Evolutionary conservation across 805 yeast genomes (phyloP).

Genomic region (Hyphopichia homilentoma): DNA sequence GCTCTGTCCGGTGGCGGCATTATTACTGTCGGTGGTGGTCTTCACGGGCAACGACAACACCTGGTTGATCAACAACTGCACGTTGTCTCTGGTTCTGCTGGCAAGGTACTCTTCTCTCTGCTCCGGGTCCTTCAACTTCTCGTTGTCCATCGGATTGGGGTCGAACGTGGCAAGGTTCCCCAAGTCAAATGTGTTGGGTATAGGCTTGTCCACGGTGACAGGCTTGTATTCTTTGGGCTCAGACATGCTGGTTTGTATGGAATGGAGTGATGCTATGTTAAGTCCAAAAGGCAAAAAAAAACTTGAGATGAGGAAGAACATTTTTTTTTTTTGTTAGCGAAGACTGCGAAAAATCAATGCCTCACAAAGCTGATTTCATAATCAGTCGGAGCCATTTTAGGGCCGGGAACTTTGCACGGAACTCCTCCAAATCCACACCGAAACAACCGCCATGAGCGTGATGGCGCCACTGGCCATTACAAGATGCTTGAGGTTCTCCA

Average conservation of each 20-base stretch:
- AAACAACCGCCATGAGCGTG: slow-evolving; percentile 58
- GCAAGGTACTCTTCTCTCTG: slow-evolving; percentile 63
- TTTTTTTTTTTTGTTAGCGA: too few species aligned
- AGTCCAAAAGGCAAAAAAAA: too few species aligned
- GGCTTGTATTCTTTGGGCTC: slow-evolving; percentile 46
- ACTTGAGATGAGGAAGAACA: too few species aligned
- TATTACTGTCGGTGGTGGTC: slow-evolving; percentile 73
- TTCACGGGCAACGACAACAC: slow-evolving; percentile 84
- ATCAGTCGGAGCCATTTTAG: too few species aligned
- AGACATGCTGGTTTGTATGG: slow-evolving; percentile 9
- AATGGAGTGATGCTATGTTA: background rate
- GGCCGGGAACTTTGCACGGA: slow-evolving; percentile 26
- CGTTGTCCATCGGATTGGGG: slow-evolving; percentile 75
- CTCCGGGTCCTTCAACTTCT: slow-evolving; percentile 49
- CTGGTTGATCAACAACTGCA: slow-evolving; percentile 88
- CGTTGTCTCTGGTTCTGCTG: slow-evolving; percentile 80
- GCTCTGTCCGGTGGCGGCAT: slow-evolving; percentile 56
- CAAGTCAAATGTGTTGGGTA: slow-evolving; percentile 84
- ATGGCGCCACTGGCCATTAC: slow-evolving; percentile 68
- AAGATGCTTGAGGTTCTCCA: slow-evolving; percentile 49
- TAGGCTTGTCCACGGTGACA: slow-evolving; percentile 84
- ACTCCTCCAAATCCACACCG: slow-evolving; percentile 63
- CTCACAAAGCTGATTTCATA: too few species aligned
- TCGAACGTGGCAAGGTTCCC: slow-evolving; percentile 92
- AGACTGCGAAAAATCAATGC: too few species aligned